Evolutionary conservation across 2,329 filamentous ascomycete species (phyloP), one percentile per base, ranked within the genome.

Genomic region (Dryadomyces quercivorus): DNA sequence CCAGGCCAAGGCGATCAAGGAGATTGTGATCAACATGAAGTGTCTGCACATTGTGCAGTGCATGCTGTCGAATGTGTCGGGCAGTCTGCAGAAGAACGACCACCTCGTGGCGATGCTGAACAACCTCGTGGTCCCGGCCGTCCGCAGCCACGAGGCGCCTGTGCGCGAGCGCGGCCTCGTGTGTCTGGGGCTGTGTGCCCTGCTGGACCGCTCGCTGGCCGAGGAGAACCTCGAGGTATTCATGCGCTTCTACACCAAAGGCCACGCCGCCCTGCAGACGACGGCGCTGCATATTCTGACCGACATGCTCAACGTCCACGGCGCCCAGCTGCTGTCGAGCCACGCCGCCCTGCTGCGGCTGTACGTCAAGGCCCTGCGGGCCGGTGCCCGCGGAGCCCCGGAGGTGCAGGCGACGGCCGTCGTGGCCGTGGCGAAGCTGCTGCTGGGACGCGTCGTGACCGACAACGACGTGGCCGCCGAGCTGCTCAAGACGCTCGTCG

Each of bases 21-120:
- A 96, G 70, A 93, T 96, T 65, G 84, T 96, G 74, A 86, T 97
- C 67, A 97, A 97, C 73, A 91, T 96, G 81, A 97, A 97, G 71
- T 97, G 93, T 68, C 77, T 98, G 58, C 88, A 96, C 65, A 96
- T 98, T 61, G 91, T 94, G 26, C 89, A 96, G 68, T 97, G 90
- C 74, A 95, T 97, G 87, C 78, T 98, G 52, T 84, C 94, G 65
- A 95, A 97, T 64, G 88, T 98, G 10, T 79, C 87, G 53, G 88
- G 89, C 57, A 87, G 87, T 63, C 75, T 97, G 42, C 90, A 96
- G 69, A 81, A 91, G 61, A 95, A 95, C 66, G 84, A 86, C 55
- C 86, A 95, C 64, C 72, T 97, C n/a, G 88, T 95, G 4, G 88
- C 88, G n/a, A 96, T 97, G 86, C 76, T 98, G 51, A 97, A 98